phyloP scores from a whole-genome alignment of 306 rosid genomes.

The Lathyrus aphaca region DNA sequence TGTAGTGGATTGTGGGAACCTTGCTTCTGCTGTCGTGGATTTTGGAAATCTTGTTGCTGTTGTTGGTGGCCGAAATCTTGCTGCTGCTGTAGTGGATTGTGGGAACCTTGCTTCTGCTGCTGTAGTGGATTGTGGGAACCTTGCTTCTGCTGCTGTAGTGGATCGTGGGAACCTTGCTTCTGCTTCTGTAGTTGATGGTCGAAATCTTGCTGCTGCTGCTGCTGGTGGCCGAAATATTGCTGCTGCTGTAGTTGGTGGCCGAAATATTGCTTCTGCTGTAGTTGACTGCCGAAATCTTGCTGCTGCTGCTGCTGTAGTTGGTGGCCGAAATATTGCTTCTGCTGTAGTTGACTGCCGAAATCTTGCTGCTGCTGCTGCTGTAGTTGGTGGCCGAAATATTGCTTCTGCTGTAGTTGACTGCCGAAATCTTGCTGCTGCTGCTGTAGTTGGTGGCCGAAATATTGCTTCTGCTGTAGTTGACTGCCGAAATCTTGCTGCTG shows the following conservation, averaged over 20 bases:
- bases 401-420: slow-evolving; percentile 48
- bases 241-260: too few relatives aligned
- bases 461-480: slow-evolving; percentile 51
- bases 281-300: too few relatives aligned
- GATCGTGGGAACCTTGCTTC: slow-evolving; percentile 61
- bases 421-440: slow-evolving; percentile 80
- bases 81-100: slow-evolving; percentile 46
- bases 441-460: slow-evolving; percentile 31
- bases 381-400: slow-evolving; percentile 66
- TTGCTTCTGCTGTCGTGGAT: slow-evolving; percentile 52
- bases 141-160: slow-evolving; percentile 42
- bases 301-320: too few relatives aligned
- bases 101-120: slow-evolving; percentile 78
- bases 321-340: slow-evolving; percentile 58
- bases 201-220: too few relatives aligned
- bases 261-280: too few relatives aligned
- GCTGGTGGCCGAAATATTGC: too few relatives aligned
- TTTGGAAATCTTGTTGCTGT: slow-evolving; percentile 47
- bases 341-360: slow-evolving; percentile 39
- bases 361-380: slow-evolving; percentile 68
- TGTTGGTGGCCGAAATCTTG: slow-evolving; percentile 73
- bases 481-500: slow-evolving; percentile 66
- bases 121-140: slow-evolving; percentile 63
- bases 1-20: too few relatives aligned
- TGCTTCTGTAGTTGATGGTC: too few relatives aligned